Evolutionary conservation across 305 asterid species (phyloP).

Genomic region (Fraxinus platypoda): DNA sequence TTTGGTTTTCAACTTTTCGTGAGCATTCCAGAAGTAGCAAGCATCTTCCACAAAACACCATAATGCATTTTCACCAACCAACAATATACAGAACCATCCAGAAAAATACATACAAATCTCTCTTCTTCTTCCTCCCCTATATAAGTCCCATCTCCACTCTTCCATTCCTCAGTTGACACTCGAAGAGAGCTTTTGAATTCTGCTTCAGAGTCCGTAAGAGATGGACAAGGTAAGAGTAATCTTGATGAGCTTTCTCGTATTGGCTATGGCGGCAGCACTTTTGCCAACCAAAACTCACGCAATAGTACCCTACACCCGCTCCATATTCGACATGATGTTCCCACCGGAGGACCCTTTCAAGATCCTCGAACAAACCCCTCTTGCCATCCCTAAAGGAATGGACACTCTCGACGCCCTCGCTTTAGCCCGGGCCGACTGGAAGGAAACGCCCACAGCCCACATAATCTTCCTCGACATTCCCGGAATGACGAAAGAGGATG

Average conservation of each 20-base stretch:
- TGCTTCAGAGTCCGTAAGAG: neutral
- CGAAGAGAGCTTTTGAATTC: neutral
- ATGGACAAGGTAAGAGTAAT: conserved; percentile 26
- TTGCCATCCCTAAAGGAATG: conserved; percentile 30
- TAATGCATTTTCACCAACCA: neutral
- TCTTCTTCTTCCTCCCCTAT: neutral
- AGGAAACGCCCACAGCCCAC: conserved; percentile 55
- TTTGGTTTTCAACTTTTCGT: neutral
- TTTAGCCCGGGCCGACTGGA: conserved; percentile 72
- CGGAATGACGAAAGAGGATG: conserved; percentile 61
- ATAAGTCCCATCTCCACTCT: conserved; percentile 5
- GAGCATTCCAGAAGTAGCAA: conserved; percentile 1
- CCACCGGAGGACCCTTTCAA: conserved; percentile 59
- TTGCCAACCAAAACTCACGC: conserved; percentile 29
- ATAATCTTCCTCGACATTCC: conserved; percentile 59
- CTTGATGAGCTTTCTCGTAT: conserved; percentile 10
- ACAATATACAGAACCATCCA: neutral
- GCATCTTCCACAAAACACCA: neutral
- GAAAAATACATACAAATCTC: neutral
- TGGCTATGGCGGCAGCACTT: conserved; percentile 22
- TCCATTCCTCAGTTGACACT: neutral
- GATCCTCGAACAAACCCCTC: conserved; percentile 56
- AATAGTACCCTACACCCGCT: conserved; percentile 54
- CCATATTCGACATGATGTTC: conserved; percentile 34
- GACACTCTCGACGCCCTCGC: conserved; percentile 38